Evolutionary conservation across 2,329 filamentous ascomycete species (phyloP).

Genomic region (Grosmannia huntii): DNA sequence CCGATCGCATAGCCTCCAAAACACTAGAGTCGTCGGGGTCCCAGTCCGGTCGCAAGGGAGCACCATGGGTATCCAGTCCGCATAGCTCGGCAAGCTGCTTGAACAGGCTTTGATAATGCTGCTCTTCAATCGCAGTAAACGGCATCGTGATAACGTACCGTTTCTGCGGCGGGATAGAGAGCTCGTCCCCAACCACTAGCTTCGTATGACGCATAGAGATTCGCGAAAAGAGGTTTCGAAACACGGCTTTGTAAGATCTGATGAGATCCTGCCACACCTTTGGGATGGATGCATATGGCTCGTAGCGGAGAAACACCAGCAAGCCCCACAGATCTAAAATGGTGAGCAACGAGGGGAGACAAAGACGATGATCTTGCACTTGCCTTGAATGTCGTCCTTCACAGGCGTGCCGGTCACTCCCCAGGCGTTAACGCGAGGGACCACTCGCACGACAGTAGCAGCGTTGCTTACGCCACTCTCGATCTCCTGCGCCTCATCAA

Average conservation of each 20-base stretch:
- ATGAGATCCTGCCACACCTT: constrained; percentile 58
- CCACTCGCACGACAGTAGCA: constrained; percentile 62
- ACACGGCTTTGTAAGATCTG: constrained; percentile 45
- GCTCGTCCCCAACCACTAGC: constrained; percentile 62
- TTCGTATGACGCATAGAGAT: constrained; percentile 83
- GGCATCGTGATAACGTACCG: constrained; percentile 80
- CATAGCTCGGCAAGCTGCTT: constrained; percentile 61
- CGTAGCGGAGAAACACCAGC: constrained; percentile 65
- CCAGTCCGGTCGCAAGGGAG: constrained; percentile 50
- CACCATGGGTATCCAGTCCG: constrained; percentile 51
- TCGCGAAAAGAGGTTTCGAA: constrained; percentile 54
- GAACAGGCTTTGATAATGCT: constrained; percentile 71
- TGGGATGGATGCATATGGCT: constrained; percentile 56
- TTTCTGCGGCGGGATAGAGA: constrained; percentile 69
- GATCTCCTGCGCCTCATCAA: constrained; percentile 82
- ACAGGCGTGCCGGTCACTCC: constrained; percentile 85
- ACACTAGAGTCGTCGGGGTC: constrained; percentile 41
- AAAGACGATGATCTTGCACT: neutral
- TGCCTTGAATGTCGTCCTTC: constrained; percentile 40
- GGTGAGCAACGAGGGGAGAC: neutral
- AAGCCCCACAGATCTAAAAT: constrained; percentile 61
- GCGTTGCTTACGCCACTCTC: constrained; percentile 79
- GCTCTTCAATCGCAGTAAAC: constrained; percentile 81
- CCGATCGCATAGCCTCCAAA: constrained; percentile 63
- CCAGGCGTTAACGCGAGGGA: constrained; percentile 83